Base-by-base conservation (phyloP, 108 stramenopile genomes). In the Seminavis robusta region DNA sequence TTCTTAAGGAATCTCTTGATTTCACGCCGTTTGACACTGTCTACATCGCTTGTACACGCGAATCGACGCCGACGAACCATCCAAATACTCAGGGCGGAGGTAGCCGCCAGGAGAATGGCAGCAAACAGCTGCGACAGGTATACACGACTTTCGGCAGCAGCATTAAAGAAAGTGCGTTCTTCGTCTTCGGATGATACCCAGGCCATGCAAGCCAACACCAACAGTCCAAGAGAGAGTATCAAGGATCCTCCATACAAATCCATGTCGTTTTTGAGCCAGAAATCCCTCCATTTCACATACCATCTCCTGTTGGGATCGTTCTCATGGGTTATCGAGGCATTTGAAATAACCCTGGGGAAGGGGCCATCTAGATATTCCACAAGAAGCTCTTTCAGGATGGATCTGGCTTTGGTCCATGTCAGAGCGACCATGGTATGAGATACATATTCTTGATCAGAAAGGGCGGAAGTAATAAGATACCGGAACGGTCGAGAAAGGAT, bases 221-320 rank as follows among this genome's bases (percentile, higher is more conserved):
- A 51, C 33, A 76, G 41, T 21, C 62, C 55, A 9, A 73, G 23
- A 7, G 74, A 61, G 30, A 45, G 16, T 17, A 65, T 42, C 42
- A 78, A 30, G 16, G 75, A 49, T 20, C 72, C 68, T 26, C 51
- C 7, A 21, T 59, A 61, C 13, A 76, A 25, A 63, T 81, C 80
- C 25, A 74, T 19, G 48, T 76, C 65, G 38, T 49, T 50, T 11
- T 54, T 32, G 26, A 59, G 28, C 59, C 61, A 76, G 6, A 4
- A 32, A 58, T 1, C 9, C 25, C 24, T 30, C 36, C n/a, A n/a
- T n/a, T n/a, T n/a, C n/a, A n/a, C n/a, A n/a, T n/a, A n/a, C n/a
- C n/a, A n/a, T n/a, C n/a, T n/a, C n/a, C n/a, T n/a, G n/a, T n/a
- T n/a, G n/a, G n/a, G n/a, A n/a, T n/a, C n/a, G n/a, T n/a, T n/a